Conservation (phyloP, 306 rosid species). For the Parietaria judaica region DNA sequence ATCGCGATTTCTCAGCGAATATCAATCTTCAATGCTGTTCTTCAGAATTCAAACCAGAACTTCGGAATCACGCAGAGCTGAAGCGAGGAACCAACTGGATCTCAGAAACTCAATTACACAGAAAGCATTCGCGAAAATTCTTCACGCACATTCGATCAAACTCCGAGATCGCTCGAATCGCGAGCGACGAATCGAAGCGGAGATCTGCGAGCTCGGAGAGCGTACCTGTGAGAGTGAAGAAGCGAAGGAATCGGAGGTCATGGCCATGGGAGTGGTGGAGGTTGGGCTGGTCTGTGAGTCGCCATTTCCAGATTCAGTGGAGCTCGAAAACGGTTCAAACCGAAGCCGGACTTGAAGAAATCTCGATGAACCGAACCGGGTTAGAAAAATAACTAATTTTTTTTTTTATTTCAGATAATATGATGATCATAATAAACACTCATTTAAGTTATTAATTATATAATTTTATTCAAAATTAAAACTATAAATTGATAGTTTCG, state of each 20-base stretch:
- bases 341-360: neutral
- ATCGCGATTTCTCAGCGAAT: conserved; percentile 26
- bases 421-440: no score
- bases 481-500: no score
- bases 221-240: neutral
- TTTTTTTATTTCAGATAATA: no score
- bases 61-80: neutral
- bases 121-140: no score
- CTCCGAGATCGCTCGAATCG: no score
- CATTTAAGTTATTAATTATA: no score
- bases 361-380: neutral
- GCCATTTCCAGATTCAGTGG: neutral
- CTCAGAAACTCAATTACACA: no score
- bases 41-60: conserved; percentile 1
- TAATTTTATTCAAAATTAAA: no score
- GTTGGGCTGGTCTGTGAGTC: conserved; percentile 2
- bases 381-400: neutral
- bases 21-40: conserved; percentile 1
- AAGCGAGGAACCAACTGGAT: neutral
- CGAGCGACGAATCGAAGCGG: no score
- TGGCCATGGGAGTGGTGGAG: neutral
- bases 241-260: neutral
- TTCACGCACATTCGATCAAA: no score
- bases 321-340: conserved; percentile 7
- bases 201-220: no score